These are phyloP conservation scores for Grosmannia penicillata DNA, from an alignment of 2,329 filamentous ascomycete species.

Conservation along the genomic window DNA sequence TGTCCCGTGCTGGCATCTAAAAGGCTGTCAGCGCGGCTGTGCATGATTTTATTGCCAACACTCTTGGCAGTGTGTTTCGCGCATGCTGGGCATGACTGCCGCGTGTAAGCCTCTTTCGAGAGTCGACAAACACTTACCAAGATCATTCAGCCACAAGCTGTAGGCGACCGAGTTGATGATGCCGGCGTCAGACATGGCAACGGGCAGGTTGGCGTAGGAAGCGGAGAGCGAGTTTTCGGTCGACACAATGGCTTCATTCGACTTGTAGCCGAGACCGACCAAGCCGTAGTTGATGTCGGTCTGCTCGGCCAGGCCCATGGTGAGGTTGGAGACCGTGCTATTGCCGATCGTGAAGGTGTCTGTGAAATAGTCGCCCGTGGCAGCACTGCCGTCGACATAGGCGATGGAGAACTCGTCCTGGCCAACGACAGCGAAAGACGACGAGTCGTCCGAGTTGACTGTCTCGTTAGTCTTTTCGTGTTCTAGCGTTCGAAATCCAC, in stretches of 20 bases:
- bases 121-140: constrained; percentile 21
- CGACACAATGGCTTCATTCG: constrained; percentile 33
- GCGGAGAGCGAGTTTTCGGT: constrained; percentile 13
- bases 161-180: constrained; percentile 54
- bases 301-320: constrained; percentile 41
- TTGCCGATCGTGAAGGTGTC: constrained; percentile 41
- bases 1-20: constrained; percentile 45
- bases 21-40: constrained; percentile 1
- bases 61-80: too few species aligned
- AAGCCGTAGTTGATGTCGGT: constrained; percentile 42
- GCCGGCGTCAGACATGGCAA: constrained; percentile 46
- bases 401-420: constrained; percentile 36
- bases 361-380: constrained; percentile 41
- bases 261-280: constrained; percentile 44
- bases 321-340: constrained; percentile 34
- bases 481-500: too few species aligned
- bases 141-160: constrained; percentile 52
- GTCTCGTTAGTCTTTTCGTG: neutral
- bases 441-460: constrained; percentile 33
- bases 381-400: constrained; percentile 46
- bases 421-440: constrained; percentile 28
- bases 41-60: too few species aligned
- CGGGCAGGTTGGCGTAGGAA: constrained; percentile 44
- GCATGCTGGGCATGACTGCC: too few species aligned
- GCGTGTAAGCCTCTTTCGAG: too few species aligned